These are phyloP conservation scores for Atkinsonella texensis DNA, from an alignment of 2,329 filamentous ascomycete genomes.

Conservation along the genomic window DNA sequence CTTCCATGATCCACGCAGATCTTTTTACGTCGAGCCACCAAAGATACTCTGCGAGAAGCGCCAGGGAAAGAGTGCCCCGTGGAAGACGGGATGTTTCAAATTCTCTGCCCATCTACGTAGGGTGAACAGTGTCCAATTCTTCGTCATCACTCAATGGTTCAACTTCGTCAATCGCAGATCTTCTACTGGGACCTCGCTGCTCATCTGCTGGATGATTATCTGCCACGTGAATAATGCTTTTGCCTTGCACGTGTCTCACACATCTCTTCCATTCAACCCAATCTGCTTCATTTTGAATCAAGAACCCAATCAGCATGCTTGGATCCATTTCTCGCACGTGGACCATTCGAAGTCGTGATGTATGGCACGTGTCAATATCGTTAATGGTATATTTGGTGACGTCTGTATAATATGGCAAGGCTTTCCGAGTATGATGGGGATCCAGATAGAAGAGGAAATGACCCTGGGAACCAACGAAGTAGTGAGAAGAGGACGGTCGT, in stretches of 20 bases:
- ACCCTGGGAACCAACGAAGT: conserved; percentile 50
- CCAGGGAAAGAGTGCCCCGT: too few species aligned
- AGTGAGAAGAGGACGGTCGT: conserved; percentile 74
- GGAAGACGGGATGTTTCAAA: background rate
- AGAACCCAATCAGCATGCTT: conserved; percentile 91
- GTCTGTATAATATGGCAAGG: conserved; percentile 51
- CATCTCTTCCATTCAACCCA: conserved; percentile 72
- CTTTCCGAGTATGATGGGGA: conserved; percentile 73
- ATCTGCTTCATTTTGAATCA: conserved; percentile 72
- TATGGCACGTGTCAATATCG: conserved; percentile 78
- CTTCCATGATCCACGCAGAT: too few species aligned
- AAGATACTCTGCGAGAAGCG: too few species aligned
- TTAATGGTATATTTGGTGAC: conserved; percentile 50
- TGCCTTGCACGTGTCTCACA: conserved; percentile 66
- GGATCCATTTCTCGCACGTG: conserved; percentile 92
- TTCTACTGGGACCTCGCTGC: conserved; percentile 44
- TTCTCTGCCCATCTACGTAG: conserved; percentile 9
- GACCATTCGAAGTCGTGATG: conserved; percentile 67
- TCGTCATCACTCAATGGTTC: conserved; percentile 72
- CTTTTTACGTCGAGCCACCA: too few species aligned
- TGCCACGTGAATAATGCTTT: conserved; percentile 75
- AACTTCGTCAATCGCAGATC: conserved; percentile 76
- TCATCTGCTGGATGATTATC: conserved; percentile 51
- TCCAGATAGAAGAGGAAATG: conserved; percentile 88
- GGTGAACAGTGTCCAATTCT: conserved; percentile 29